Evolutionary conservation across 164 flowering plant species (phyloP).

Genomic region (Nymphaea colorata): DNA sequence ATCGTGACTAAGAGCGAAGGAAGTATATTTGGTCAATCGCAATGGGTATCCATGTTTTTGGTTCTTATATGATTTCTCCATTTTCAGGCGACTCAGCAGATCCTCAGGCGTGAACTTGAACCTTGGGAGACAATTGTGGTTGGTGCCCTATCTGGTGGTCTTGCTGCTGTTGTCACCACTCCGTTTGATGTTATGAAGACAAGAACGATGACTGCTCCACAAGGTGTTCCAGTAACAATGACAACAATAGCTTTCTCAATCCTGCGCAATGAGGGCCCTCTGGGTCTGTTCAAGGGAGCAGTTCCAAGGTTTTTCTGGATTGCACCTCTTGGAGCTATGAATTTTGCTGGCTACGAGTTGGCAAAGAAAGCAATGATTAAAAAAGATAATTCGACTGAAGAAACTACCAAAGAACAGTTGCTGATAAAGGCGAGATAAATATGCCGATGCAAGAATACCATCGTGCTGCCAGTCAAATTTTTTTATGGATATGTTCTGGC

Average conservation of each 20-base stretch:
- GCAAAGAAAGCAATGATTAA: conserved; percentile 85
- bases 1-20: no score
- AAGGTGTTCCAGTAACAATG: conserved; percentile 59
- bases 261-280: conserved; percentile 79
- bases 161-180: conserved; percentile 85
- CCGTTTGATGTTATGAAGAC: conserved; percentile 99
- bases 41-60: neutral
- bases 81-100: conserved; percentile 44
- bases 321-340: conserved; percentile 98
- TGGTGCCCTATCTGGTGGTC: conserved; percentile 91
- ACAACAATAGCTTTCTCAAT: conserved; percentile 66
- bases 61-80: neutral
- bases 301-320: conserved; percentile 98
- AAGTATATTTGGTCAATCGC: neutral
- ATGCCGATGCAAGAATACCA: neutral
- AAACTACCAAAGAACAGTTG: conserved; percentile 2
- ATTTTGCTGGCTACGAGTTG: conserved; percentile 96
- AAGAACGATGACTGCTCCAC: conserved; percentile 94
- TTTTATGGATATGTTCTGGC: neutral
- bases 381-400: conserved; percentile 26
- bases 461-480: neutral
- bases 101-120: conserved; percentile 71
- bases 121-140: conserved; percentile 92
- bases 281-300: conserved; percentile 93
- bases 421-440: neutral